These are phyloP conservation scores for Solanum pinnatisectum DNA, from an alignment of 257 asterid genomes.

Conservation along the genomic window DNA sequence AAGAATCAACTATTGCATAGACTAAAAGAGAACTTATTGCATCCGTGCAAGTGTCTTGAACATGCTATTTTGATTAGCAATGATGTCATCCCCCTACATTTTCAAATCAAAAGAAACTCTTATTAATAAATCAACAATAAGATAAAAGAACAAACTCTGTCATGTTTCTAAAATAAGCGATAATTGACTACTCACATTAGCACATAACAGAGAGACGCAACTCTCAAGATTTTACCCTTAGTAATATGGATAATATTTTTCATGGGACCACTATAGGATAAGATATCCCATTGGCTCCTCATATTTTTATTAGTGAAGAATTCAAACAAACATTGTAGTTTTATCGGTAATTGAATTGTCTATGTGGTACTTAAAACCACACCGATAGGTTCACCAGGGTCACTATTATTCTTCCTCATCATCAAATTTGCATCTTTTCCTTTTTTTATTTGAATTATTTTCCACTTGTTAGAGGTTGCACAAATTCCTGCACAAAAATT, in stretches of 20 bases:
- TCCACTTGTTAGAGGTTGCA: conserved; percentile 60
- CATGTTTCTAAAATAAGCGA: neutral
- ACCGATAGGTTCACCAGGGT: conserved; percentile 53
- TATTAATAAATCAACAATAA: conserved; percentile 25
- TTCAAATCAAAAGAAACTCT: neutral
- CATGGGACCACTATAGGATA: conserved; percentile 40
- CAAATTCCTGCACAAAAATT: conserved; percentile 59
- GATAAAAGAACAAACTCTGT: neutral
- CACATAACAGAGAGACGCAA: conserved; percentile 37
- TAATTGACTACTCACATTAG: neutral
- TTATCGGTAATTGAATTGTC: conserved; percentile 55
- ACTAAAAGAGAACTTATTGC: conserved; percentile 51
- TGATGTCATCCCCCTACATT: conserved; percentile 26
- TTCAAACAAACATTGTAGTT: conserved; percentile 32
- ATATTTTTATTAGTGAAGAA: conserved; percentile 47
- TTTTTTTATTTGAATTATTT: conserved; percentile 32
- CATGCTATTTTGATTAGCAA: conserved; percentile 20
- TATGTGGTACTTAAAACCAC: conserved; percentile 39
- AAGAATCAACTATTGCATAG: conserved; percentile 39
- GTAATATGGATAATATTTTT: conserved; percentile 41
- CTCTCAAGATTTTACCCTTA: conserved; percentile 52
- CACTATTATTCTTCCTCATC: conserved; percentile 44
- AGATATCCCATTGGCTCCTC: conserved; percentile 64
- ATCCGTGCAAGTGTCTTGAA: conserved; percentile 57
- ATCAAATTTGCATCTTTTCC: conserved; percentile 37